Evolutionary conservation across 345 rosid genomes (phyloP).

Genomic region (Euphorbia lathyris): DNA sequence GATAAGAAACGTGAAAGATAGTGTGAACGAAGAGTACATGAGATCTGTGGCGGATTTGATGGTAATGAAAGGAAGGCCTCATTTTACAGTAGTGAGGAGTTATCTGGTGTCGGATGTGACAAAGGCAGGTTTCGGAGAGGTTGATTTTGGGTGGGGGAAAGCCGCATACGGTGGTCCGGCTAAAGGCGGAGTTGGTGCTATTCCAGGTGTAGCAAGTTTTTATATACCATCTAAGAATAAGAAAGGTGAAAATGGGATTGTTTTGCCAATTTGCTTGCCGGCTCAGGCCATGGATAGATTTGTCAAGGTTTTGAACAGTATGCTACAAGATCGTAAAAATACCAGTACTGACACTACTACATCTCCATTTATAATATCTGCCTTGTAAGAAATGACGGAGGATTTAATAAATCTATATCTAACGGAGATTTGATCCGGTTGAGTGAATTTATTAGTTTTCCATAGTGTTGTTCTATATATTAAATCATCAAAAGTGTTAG

Average conservation of each 20-base stretch:
- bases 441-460: no score
- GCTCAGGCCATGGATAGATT: slow-evolving; percentile 14
- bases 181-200: slow-evolving; percentile 12
- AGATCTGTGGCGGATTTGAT: slow-evolving; percentile 21
- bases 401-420: no score
- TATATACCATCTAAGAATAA: slow-evolving; percentile 5
- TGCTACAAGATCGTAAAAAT: not conserved
- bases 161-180: slow-evolving; percentile 26
- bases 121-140: slow-evolving; percentile 14
- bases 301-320: not conserved
- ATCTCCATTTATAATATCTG: not conserved
- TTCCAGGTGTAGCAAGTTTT: slow-evolving; percentile 11
- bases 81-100: slow-evolving; percentile 12
- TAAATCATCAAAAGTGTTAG: no score
- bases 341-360: not conserved
- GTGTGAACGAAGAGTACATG: slow-evolving; percentile 24
- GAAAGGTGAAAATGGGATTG: slow-evolving; percentile 20
- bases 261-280: slow-evolving; percentile 16
- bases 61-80: slow-evolving; percentile 26
- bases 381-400: slow-evolving; percentile 8
- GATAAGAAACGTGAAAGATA: slow-evolving; percentile 18
- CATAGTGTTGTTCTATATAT: no score
- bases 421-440: no score
- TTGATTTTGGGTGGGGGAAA: slow-evolving; percentile 24
- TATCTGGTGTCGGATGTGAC: slow-evolving; percentile 26